These are phyloP conservation scores for Aspergillus indologenus DNA, from an alignment of 495 filamentous ascomycete genomes.

Conservation along the genomic window DNA sequence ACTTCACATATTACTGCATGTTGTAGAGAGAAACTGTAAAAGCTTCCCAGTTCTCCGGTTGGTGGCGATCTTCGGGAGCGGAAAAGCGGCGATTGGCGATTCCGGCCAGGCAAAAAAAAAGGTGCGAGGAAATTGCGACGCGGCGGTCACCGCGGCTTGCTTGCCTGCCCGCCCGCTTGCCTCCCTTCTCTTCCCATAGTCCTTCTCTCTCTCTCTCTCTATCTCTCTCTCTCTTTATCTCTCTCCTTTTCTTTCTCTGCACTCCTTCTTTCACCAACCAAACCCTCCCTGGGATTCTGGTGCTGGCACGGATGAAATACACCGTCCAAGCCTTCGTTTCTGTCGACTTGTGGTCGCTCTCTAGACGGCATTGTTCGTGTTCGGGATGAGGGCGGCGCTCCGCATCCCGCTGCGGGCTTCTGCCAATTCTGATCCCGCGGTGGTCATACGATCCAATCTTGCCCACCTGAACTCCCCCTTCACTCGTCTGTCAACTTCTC, in stretches of 20 bases:
- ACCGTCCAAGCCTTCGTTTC: background rate
- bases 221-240: background rate
- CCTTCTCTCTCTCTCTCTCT: background rate
- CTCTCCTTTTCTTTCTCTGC: too few relatives aligned
- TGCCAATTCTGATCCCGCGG: constrained; percentile 32
- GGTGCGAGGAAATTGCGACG: constrained; percentile 3
- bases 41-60: too few relatives aligned
- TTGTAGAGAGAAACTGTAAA: background rate
- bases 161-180: background rate
- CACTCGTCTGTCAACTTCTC: background rate
- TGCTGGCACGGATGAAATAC: constrained; percentile 13
- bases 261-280: background rate
- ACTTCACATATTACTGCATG: too few relatives aligned
- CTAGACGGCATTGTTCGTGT: constrained; percentile 20
- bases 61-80: background rate
- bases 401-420: constrained; percentile 40
- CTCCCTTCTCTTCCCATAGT: background rate
- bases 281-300: background rate
- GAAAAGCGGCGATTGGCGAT: background rate
- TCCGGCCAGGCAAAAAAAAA: background rate
- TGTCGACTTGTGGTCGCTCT: constrained; percentile 17
- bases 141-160: background rate
- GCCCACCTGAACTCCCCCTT: constrained; percentile 6
- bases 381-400: constrained; percentile 41
- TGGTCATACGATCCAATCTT: constrained; percentile 25